Percentiles rank a stretch among this genome's conserved stretches.
Conservation (phyloP, 352 stramenopile species). For the Globisporangium canariense region DNA sequence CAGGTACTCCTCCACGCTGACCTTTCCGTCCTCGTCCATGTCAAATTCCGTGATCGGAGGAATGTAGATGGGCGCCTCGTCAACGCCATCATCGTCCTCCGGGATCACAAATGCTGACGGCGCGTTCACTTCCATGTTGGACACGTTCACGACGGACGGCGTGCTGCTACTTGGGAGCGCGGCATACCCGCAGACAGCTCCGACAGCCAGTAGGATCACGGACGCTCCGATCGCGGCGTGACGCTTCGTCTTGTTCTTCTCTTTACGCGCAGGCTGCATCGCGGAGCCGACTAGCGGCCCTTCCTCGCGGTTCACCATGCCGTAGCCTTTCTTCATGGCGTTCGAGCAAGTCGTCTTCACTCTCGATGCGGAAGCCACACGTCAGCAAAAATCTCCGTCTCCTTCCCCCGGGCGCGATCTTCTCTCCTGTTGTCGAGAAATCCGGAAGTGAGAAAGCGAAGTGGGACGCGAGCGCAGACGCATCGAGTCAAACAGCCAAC, state of each 20-base stretch:
- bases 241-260: conserved; percentile 10
- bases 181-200: conserved; percentile 12
- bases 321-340: conserved; percentile 14
- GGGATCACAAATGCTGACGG: not conserved
- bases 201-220: conserved; percentile 10
- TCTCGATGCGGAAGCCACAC: not conserved
- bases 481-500: not conserved
- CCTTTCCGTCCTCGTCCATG: conserved; percentile 7
- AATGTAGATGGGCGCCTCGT: conserved; percentile 6
- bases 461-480: not conserved
- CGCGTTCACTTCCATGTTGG: conserved; percentile 5
- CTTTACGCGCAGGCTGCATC: not conserved
- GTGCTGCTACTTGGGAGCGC: conserved; percentile 4
- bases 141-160: not conserved
- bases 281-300: conserved; percentile 6
- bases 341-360: not conserved
- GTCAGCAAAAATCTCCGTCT: not conserved
- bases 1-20: conserved; percentile 18
- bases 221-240: conserved; percentile 11
- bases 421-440: conserved; percentile 4
- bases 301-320: conserved; percentile 10
- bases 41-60: conserved; percentile 14
- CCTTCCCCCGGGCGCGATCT: not conserved
- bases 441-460: conserved; percentile 9
- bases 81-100: not conserved